phyloP scores from a whole-genome alignment of 176 grass and related monocot species.

The Ensete glaucum region DNA sequence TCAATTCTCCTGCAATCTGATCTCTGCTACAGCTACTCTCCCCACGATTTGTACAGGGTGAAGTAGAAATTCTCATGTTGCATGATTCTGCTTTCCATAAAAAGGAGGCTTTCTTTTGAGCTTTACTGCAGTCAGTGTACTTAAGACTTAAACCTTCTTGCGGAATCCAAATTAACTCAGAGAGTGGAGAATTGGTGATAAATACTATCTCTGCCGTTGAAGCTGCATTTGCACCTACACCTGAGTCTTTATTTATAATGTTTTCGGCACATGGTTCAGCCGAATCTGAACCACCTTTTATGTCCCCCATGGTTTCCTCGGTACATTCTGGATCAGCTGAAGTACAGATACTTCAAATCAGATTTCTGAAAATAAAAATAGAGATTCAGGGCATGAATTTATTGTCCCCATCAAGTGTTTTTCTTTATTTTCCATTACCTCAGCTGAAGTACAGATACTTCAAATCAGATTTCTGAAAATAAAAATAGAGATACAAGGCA shows the following conservation, averaged over 20 bases:
- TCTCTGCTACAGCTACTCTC: not conserved
- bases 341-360: not conserved
- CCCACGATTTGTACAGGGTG: not conserved
- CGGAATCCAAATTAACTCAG: constrained; percentile 12
- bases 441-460: not conserved
- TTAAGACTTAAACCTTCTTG: constrained; percentile 15
- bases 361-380: not conserved
- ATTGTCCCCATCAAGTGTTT: not conserved
- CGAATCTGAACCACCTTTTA: not conserved
- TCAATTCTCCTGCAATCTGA: constrained; percentile 1
- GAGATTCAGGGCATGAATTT: not conserved
- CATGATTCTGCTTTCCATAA: constrained; percentile 11
- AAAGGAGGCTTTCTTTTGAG: constrained; percentile 12
- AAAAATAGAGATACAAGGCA: not conserved
- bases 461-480: not conserved
- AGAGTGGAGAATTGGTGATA: constrained; percentile 2
- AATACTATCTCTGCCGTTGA: not conserved
- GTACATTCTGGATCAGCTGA: not conserved
- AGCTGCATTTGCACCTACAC: constrained; percentile 24
- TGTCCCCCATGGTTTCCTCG: not conserved
- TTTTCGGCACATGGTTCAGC: not conserved
- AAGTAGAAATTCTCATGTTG: constrained; percentile 8
- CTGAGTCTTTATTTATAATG: constrained; percentile 1
- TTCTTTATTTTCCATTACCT: too few species aligned
- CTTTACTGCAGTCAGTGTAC: not conserved